Conservation (phyloP, 176 grass and related monocot genomes). For the Triticum turgidum region DNA sequence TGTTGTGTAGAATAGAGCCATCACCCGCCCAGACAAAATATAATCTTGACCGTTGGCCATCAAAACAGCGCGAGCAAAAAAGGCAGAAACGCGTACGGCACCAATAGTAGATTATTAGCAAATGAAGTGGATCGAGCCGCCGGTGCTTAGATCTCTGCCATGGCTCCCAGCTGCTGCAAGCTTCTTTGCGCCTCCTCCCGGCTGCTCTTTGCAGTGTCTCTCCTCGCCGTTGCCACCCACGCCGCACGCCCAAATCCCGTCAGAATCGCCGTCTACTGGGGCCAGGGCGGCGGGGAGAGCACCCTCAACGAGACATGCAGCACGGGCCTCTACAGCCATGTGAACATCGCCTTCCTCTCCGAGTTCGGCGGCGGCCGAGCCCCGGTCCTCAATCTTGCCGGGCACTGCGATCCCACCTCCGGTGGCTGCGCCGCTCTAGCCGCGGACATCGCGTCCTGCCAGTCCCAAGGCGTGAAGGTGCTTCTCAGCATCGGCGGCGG, state of each 20-base stretch:
- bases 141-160: not conserved
- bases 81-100: no score
- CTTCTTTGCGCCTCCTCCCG: conserved; percentile 1
- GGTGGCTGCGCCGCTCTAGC: conserved; percentile 21
- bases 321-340: conserved; percentile 28
- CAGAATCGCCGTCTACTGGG: conserved; percentile 59
- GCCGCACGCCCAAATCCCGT: not conserved
- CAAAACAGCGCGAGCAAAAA: no score
- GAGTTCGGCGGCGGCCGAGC: conserved; percentile 35
- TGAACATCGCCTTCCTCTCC: conserved; percentile 43
- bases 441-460: conserved; percentile 29
- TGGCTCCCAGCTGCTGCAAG: not conserved
- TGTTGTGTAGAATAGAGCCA: no score
- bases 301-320: conserved; percentile 36
- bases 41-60: no score
- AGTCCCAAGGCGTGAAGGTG: conserved; percentile 42
- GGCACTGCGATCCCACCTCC: conserved; percentile 25
- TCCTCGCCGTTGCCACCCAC: not conserved
- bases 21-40: no score
- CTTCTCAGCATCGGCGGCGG: conserved; percentile 50
- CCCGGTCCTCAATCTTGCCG: conserved; percentile 34
- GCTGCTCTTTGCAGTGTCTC: not conserved
- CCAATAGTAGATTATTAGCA: no score
- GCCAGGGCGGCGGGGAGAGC: conserved; percentile 48
- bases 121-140: not conserved